phyloP scores from a whole-genome alignment of 1,139 yeast genomes.

The Saccharomyces hybrid region DNA sequence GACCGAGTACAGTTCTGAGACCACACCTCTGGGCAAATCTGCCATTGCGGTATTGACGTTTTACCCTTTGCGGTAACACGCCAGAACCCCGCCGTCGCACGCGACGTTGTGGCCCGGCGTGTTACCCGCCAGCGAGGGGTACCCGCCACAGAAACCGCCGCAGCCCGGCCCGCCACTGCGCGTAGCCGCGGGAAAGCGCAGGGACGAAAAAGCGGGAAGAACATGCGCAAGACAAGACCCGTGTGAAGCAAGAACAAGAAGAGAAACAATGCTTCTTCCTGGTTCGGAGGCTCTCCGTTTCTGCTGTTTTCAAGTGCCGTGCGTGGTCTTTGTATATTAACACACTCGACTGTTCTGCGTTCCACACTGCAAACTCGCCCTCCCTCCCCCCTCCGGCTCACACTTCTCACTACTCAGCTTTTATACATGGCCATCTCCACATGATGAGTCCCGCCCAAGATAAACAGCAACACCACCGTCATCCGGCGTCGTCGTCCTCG shows the following conservation, averaged over 20 bases:
- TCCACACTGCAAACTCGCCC: no score
- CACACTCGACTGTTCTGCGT: neutral
- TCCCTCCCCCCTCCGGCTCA: neutral
- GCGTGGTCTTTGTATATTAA: neutral
- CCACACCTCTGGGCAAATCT: no score
- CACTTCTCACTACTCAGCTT: neutral
- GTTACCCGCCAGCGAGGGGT: neutral
- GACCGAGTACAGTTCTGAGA: no score
- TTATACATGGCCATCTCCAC: neutral
- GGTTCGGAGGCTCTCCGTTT: neutral
- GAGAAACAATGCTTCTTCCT: neutral
- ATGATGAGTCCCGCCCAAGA: neutral
- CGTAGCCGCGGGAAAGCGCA: neutral
- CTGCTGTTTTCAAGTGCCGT: neutral
- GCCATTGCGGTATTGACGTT: neutral
- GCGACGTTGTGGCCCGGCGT: no score
- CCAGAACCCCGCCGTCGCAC: no score
- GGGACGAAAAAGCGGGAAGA: neutral
- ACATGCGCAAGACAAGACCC: no score
- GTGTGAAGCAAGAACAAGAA: no score
- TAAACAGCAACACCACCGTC: neutral
- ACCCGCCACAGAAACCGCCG: neutral
- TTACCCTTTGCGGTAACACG: neutral
- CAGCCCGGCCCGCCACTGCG: neutral
- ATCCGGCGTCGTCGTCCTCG: neutral